Conservation (phyloP, 23 red algal genomes). For the Gracilaria vermiculophylla region DNA sequence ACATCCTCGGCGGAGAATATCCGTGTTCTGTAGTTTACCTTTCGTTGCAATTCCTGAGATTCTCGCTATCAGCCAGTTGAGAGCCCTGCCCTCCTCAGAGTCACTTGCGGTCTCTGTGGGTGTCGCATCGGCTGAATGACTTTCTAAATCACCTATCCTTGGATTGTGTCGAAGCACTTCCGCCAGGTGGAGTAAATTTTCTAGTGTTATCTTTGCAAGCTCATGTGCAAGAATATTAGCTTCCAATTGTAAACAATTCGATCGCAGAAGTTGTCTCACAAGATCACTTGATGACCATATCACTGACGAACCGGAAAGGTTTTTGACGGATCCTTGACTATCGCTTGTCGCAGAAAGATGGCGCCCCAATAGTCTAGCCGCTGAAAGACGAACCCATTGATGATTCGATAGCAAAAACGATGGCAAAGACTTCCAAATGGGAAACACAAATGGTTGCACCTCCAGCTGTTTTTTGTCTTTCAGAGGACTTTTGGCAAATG, state of each 20-base stretch:
- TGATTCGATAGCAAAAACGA: slow-evolving; percentile 23
- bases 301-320: not conserved
- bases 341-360: slow-evolving; percentile 35
- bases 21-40: not conserved
- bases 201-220: slow-evolving; percentile 39
- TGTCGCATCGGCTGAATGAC: not conserved
- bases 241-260: slow-evolving; percentile 52
- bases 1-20: slow-evolving; percentile 56
- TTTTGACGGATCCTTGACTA: not conserved
- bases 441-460: not conserved
- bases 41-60: slow-evolving; percentile 61
- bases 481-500: slow-evolving; percentile 10
- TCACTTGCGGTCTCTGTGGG: not conserved
- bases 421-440: slow-evolving; percentile 24
- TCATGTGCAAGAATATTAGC: slow-evolving; percentile 16
- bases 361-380: slow-evolving; percentile 30
- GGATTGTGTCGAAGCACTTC: slow-evolving; percentile 33
- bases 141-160: slow-evolving; percentile 27
- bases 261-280: slow-evolving; percentile 15
- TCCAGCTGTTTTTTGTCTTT: slow-evolving; percentile 3
- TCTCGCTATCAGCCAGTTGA: slow-evolving; percentile 59
- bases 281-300: slow-evolving; percentile 11
- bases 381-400: slow-evolving; percentile 57
- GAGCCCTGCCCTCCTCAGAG: not conserved
- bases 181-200: slow-evolving; percentile 52